phyloP scores from a whole-genome alignment of 2,329 filamentous ascomycete genomes.

The Xylaria multiplex region DNA sequence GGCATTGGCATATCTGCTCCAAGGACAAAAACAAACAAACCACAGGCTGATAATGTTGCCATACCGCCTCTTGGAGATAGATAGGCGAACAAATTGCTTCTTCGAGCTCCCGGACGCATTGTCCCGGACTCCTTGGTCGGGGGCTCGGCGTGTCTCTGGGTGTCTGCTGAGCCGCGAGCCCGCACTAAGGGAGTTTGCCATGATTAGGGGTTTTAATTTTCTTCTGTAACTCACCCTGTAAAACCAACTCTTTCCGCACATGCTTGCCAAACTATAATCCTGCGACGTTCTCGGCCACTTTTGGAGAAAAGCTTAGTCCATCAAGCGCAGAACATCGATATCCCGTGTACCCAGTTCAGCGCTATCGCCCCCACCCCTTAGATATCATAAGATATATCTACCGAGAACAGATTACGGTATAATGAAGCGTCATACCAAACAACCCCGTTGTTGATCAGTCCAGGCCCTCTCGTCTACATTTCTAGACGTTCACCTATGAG shows the following conservation, averaged over 20 bases:
- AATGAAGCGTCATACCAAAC: not conserved
- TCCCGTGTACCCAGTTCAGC: conserved; percentile 15
- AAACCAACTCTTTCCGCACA: not conserved
- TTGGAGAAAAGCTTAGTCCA: not conserved
- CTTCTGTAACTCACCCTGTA: conserved; percentile 14
- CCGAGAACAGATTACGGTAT: conserved; percentile 4
- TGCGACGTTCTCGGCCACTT: not conserved
- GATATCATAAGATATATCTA: not conserved
- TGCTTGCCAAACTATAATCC: not conserved
- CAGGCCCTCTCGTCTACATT: conserved; percentile 5
- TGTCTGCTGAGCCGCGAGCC: conserved; percentile 9
- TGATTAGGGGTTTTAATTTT: conserved; percentile 1
- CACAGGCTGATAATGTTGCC: not conserved
- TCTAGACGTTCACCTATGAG: conserved; percentile 10
- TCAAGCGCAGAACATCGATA: conserved; percentile 2
- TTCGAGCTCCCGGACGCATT: conserved; percentile 8
- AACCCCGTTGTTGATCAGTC: conserved; percentile 18
- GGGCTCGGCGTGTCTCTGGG: conserved; percentile 28
- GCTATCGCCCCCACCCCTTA: conserved; percentile 5
- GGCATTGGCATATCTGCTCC: conserved; percentile 13
- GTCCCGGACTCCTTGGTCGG: not conserved
- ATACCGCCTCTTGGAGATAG: conserved; percentile 5
- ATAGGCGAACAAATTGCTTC: conserved; percentile 21
- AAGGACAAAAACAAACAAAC: not conserved
- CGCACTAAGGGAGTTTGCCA: not conserved